A percentile compares a stretch with the other conserved stretches of the same genome.
Evolutionary conservation across 129 eudicot species (phyloP).

Genomic region (Gnaphalium uliginosum): DNA sequence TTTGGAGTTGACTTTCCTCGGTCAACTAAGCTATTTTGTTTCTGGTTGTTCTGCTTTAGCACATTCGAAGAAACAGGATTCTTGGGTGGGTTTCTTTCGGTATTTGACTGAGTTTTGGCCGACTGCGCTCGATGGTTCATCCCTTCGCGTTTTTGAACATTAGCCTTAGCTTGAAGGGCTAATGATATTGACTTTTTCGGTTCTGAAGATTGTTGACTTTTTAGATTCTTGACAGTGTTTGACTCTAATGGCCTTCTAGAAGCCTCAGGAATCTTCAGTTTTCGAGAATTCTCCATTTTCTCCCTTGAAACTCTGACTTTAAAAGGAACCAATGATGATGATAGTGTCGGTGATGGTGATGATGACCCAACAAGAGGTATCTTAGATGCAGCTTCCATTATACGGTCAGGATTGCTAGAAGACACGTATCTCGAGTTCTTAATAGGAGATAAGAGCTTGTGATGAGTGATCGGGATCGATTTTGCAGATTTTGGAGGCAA

Average conservation of each 20-base stretch:
- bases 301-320: conserved; percentile 62
- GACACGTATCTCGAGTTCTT: conserved; percentile 58
- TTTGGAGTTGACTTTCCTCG: conserved; percentile 61
- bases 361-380: conserved; percentile 56
- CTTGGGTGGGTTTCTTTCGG: conserved; percentile 46
- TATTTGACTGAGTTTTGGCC: conserved; percentile 46
- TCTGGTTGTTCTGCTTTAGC: conserved; percentile 83
- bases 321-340: conserved; percentile 53
- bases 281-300: conserved; percentile 52
- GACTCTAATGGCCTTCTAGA: conserved; percentile 51
- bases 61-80: conserved; percentile 53
- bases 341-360: conserved; percentile 16
- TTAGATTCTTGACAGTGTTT: conserved; percentile 49
- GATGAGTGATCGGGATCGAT: conserved; percentile 73
- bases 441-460: conserved; percentile 88
- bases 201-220: conserved; percentile 44
- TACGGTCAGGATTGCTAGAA: conserved; percentile 61
- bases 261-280: conserved; percentile 50
- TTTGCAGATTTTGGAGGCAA: conserved; percentile 93
- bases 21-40: conserved; percentile 62
- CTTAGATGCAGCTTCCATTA: conserved; percentile 92
- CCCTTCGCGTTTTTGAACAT: conserved; percentile 89
- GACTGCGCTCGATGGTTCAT: conserved; percentile 40
- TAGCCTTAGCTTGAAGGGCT: conserved; percentile 91
- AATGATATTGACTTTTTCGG: conserved; percentile 73